phyloP scores from a whole-genome alignment of 1,139 yeast genomes.

The Sugiyamaella pinicola region DNA sequence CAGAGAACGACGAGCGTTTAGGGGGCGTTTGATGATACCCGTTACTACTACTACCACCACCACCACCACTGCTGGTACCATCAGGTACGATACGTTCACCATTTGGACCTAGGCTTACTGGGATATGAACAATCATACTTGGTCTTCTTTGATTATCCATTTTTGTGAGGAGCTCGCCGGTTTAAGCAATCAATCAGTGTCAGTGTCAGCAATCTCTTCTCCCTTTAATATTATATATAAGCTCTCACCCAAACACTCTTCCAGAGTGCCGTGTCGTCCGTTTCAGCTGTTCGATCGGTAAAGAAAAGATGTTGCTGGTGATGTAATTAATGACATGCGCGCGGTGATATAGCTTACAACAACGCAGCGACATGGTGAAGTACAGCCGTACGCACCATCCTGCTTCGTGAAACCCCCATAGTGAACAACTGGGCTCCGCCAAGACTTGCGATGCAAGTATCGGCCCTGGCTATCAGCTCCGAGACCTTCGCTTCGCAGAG shows the following conservation, averaged over 20 bases:
- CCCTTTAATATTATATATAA: too few relatives aligned
- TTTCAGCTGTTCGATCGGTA: background rate
- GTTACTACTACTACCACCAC: background rate
- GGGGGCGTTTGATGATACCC: background rate
- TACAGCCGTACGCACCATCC: slow-evolving; percentile 5
- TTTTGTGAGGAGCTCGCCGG: too few relatives aligned
- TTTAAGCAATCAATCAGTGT: too few relatives aligned
- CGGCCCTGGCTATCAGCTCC: too few relatives aligned
- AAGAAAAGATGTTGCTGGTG: background rate
- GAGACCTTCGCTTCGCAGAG: too few relatives aligned
- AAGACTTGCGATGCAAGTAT: too few relatives aligned
- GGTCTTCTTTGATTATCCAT: slow-evolving; percentile 12
- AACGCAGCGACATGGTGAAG: slow-evolving; percentile 6
- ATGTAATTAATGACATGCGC: background rate
- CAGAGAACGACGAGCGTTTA: slow-evolving; percentile 14
- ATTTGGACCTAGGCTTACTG: slow-evolving; percentile 10
- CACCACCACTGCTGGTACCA: background rate
- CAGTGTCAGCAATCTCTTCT: too few relatives aligned
- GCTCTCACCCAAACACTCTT: background rate
- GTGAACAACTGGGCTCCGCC: too few relatives aligned
- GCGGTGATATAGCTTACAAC: background rate
- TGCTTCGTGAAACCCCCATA: too few relatives aligned
- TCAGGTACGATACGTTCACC: slow-evolving; percentile 4
- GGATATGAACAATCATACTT: slow-evolving; percentile 17
- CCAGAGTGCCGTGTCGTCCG: too few relatives aligned